Evolutionary conservation across 2,329 filamentous ascomycete genomes (phyloP).

Genomic region (Drechslerella dactyloides): DNA sequence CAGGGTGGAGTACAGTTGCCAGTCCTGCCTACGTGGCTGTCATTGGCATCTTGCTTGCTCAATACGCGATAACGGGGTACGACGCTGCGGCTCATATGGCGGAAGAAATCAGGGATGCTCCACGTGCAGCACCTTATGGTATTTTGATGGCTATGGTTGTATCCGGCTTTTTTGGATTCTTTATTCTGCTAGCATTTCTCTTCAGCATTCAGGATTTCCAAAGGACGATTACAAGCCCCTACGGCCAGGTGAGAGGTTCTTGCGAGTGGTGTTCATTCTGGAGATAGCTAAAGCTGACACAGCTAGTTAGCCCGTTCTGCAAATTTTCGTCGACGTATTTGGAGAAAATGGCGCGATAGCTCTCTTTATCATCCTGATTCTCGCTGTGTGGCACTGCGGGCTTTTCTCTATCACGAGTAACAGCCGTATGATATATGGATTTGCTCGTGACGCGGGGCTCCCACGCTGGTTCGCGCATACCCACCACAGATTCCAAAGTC

Average conservation of each 20-base stretch:
- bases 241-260: slow-evolving; percentile 56
- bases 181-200: slow-evolving; percentile 65
- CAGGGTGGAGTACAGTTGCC: slow-evolving; percentile 65
- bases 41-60: slow-evolving; percentile 64
- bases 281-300: neutral
- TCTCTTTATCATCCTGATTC: slow-evolving; percentile 65
- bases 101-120: slow-evolving; percentile 66
- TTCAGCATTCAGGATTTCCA: slow-evolving; percentile 68
- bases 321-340: slow-evolving; percentile 67
- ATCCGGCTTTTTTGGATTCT: slow-evolving; percentile 66
- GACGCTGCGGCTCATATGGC: slow-evolving; percentile 66
- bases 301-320: slow-evolving; percentile 62
- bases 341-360: slow-evolving; percentile 65
- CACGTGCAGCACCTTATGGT: slow-evolving; percentile 66
- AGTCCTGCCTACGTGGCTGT: slow-evolving; percentile 65
- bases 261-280: neutral
- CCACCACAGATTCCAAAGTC: slow-evolving; percentile 62
- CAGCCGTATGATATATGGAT: slow-evolving; percentile 68
- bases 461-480: slow-evolving; percentile 65
- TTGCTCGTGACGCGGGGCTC: slow-evolving; percentile 65
- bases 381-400: slow-evolving; percentile 69
- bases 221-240: slow-evolving; percentile 60
- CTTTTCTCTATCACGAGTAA: slow-evolving; percentile 67
- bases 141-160: slow-evolving; percentile 66
- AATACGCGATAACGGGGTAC: slow-evolving; percentile 66